Evolutionary conservation across 495 filamentous ascomycete genomes (phyloP).

Genomic region (Trypethelium eluteriae): DNA sequence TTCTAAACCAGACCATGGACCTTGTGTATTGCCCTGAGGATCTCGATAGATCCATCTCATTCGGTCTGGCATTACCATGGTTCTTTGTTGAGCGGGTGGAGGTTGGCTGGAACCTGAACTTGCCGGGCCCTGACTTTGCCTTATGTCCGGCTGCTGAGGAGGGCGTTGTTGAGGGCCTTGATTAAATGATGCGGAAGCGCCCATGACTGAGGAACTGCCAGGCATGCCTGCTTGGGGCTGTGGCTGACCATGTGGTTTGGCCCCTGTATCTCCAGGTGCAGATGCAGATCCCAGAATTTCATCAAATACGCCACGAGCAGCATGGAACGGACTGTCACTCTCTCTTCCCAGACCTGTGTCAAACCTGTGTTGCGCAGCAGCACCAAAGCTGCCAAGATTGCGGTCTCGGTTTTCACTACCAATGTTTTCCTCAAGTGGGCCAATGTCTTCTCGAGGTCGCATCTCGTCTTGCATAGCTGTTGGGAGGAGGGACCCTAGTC

Average conservation of each 20-base stretch:
- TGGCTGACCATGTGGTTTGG: conserved; percentile 2
- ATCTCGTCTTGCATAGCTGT: conserved; percentile 82
- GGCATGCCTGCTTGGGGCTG: not conserved
- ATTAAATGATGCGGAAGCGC: not conserved
- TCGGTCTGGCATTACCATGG: conserved; percentile 98
- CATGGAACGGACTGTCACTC: conserved; percentile 55
- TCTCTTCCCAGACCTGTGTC: conserved; percentile 39
- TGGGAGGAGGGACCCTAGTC: conserved; percentile 81
- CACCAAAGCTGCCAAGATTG: not conserved
- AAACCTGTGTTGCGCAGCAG: not conserved
- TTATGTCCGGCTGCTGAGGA: conserved; percentile 5
- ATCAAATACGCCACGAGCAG: conserved; percentile 49
- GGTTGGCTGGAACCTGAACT: conserved; percentile 47
- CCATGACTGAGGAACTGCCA: not conserved
- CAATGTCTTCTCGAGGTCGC: conserved; percentile 43
- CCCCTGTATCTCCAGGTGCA: not conserved
- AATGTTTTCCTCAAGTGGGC: conserved; percentile 47
- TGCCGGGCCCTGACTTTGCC: conserved; percentile 25
- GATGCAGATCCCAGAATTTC: conserved; percentile 37
- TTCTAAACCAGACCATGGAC: conserved; percentile 89
- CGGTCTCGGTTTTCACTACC: conserved; percentile 23
- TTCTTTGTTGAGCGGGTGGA: conserved; percentile 64
- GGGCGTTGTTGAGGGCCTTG: conserved; percentile 2
- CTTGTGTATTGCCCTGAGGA: conserved; percentile 82
- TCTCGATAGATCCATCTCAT: conserved; percentile 99